phyloP scores from a whole-genome alignment of 148 eudicot species.

The Diospyros lotus region DNA sequence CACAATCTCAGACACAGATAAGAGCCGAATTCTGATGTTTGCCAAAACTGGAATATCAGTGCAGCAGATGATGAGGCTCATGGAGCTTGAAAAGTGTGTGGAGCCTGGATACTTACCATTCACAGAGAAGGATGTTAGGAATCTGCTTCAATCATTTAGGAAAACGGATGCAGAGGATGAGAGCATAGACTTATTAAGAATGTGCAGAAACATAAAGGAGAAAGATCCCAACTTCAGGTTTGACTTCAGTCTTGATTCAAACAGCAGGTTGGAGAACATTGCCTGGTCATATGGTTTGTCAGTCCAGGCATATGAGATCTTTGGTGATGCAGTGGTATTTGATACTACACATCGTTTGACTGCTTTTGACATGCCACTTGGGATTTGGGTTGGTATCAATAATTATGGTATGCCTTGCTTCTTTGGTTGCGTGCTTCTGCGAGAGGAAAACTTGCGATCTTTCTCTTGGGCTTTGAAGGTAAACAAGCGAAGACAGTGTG shows the following conservation, averaged over 20 bases:
- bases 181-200: constrained; percentile 69
- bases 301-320: constrained; percentile 68
- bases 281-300: constrained; percentile 97
- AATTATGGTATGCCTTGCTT: constrained; percentile 85
- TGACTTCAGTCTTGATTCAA: constrained; percentile 73
- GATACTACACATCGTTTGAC: constrained; percentile 78
- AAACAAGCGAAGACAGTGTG: constrained; percentile 16
- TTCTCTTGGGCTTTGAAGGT: constrained; percentile 88
- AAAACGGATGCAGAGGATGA: constrained; percentile 83
- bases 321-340: constrained; percentile 91
- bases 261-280: constrained; percentile 75
- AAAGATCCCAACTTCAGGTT: constrained; percentile 79
- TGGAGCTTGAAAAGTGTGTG: constrained; percentile 90
- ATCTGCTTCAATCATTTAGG: constrained; percentile 84
- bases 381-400: constrained; percentile 76
- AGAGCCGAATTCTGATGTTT: constrained; percentile 78
- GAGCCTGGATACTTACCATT: constrained; percentile 90
- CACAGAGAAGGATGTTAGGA: constrained; percentile 94
- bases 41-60: constrained; percentile 93
- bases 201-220: constrained; percentile 88
- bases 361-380: constrained; percentile 82
- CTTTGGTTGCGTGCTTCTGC: constrained; percentile 71
- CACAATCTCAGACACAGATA: constrained; percentile 79
- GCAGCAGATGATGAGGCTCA: constrained; percentile 93
- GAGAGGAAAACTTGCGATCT: constrained; percentile 67